Base-by-base conservation (phyloP, 2,329 filamentous ascomycete species). In the Sporothrix brasiliensis region DNA sequence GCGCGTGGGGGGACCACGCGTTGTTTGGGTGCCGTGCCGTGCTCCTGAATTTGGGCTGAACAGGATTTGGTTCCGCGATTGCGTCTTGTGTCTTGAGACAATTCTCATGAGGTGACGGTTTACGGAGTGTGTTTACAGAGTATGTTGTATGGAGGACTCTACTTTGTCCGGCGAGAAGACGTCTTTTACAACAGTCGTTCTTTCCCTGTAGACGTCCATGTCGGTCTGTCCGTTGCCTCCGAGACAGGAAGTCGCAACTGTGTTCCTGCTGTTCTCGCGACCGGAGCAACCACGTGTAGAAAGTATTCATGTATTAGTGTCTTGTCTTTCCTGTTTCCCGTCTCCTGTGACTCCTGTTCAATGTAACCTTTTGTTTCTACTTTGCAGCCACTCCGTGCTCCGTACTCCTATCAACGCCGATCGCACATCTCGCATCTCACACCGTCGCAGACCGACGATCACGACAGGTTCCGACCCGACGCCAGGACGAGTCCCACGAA, bases 401-500 rank as follows among this genome's bases (percentile, higher is more conserved):
- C 34, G 34, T 34, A 9, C 34, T 34, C 34, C 34, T 34, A 34
- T 60, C 2, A 19, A 58, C 16, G 14, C 14, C 30, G 10, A 63
- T 13, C 60, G 21, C 21, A 63, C 21, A 63, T 49, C 39, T 56
- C 52, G 60, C 66, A 58, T 58, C 39, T 39, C 52, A 63, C 58
- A 63, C 30, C 60, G 66, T 68, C 66, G 66, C 66, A 68, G 53
- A 24, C 39, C 52, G 66, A 34, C 34, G 66, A 68, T 68, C 66
- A 58, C 39, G 39, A 68, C 52, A 58, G 19, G 21, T 44, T 68
- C 65, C 49, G 50, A 14, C 66, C 66, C 34, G 52, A 68, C n/a
- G 16, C 21, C 53, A 54, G 53, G 52, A n/a, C 13, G 1, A 14
- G 6, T 34, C 34, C 10, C 50, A 24, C 21, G 1, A 1, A 27